Percentiles rank a stretch among this genome's conserved stretches.
Conservation (phyloP, 345 rosid genomes). For the Fremontodendron californicum region DNA sequence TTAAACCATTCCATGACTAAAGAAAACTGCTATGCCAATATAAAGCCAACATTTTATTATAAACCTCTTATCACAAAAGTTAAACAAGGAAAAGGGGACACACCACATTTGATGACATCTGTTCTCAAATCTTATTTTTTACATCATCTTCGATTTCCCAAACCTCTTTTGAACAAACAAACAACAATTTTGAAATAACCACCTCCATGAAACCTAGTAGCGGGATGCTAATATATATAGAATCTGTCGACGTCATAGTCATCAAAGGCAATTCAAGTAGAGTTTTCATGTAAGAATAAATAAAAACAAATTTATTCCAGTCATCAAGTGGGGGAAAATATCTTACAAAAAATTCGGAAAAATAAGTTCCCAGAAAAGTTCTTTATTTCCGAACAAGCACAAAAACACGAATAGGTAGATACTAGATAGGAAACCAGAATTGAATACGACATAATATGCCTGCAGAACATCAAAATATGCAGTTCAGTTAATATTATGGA, state of each 20-base stretch:
- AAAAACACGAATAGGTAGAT: neutral
- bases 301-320: neutral
- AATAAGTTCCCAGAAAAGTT: neutral
- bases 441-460: neutral
- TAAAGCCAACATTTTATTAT: neutral
- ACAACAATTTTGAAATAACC: neutral
- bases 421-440: neutral
- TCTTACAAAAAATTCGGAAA: neutral
- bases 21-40: neutral
- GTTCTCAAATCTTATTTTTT: neutral
- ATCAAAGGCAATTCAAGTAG: neutral
- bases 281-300: neutral
- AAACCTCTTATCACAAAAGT: neutral
- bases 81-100: neutral
- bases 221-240: neutral
- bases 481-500: neutral
- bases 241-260: neutral
- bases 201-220: neutral
- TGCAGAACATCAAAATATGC: neutral
- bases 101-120: neutral
- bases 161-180: neutral
- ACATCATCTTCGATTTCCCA: neutral
- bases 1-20: neutral
- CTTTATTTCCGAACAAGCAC: neutral
- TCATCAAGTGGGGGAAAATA: neutral